These are phyloP conservation scores for Aspergillus saccharolyticus DNA, from an alignment of 495 filamentous ascomycete genomes.

Conservation along the genomic window DNA sequence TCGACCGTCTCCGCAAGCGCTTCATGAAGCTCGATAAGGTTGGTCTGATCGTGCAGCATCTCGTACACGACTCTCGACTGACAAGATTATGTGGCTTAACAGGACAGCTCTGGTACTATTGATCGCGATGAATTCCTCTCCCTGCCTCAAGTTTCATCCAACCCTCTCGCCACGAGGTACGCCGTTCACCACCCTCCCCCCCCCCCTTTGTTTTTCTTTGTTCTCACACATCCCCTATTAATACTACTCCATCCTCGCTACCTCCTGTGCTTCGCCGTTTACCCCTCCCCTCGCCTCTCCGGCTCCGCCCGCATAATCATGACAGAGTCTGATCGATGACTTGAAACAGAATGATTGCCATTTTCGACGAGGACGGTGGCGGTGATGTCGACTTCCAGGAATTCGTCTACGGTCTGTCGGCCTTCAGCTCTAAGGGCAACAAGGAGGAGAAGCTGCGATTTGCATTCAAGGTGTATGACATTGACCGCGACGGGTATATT, in stretches of 20 bases:
- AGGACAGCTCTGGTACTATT: slow-evolving; percentile 98
- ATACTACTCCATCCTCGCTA: background rate
- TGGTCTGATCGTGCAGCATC: slow-evolving; percentile 11
- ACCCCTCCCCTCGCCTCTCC: background rate
- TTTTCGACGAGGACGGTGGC: slow-evolving; percentile 98
- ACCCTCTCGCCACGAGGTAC: slow-evolving; percentile 91
- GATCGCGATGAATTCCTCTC: slow-evolving; percentile 98
- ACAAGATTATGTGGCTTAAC: slow-evolving; percentile 1
- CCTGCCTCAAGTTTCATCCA: slow-evolving; percentile 94
- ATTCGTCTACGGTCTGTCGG: slow-evolving; percentile 92
- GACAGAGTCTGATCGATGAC: background rate
- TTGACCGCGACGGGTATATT: slow-evolving; percentile 97
- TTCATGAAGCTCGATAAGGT: slow-evolving; percentile 99
- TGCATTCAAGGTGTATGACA: slow-evolving; percentile 99
- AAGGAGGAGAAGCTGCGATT: slow-evolving; percentile 98
- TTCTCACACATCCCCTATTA: background rate
- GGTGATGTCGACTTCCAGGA: slow-evolving; percentile 99
- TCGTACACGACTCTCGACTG: background rate
- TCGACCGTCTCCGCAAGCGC: slow-evolving; percentile 88
- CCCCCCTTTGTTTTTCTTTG: slow-evolving; percentile 1
- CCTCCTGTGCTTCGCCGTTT: background rate
- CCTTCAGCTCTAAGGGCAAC: slow-evolving; percentile 96
- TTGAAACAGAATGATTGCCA: slow-evolving; percentile 83
- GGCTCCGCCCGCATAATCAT: background rate
- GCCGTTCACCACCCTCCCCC: too few species aligned